Evolutionary conservation across 345 rosid species (phyloP), one percentile per base, ranked within the genome.

Genomic region (Carallia brachiata): DNA sequence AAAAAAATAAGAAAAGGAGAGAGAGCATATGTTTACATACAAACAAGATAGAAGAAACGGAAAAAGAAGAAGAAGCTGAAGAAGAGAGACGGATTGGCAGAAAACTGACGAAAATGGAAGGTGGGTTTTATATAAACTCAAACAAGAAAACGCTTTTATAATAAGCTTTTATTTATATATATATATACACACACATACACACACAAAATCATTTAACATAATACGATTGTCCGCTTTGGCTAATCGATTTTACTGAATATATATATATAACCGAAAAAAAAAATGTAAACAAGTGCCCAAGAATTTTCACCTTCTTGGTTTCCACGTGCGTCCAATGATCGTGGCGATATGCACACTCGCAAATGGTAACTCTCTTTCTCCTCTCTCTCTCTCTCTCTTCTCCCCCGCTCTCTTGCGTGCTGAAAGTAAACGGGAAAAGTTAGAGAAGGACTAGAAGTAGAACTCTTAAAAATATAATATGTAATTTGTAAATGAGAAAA

Each of bases 251-350:
- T n/a, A 47, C 18, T 55, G 59, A 23, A 23, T 23, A 23, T 23
- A 23, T 23, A 23, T 23, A 23, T 23, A 23, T n/a, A n/a, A n/a
- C n/a, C n/a, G n/a, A n/a, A n/a, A n/a, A n/a, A n/a, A n/a, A n/a
- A n/a, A n/a, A n/a, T 23, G 61, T 34, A 27, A 52, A 72, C 54
- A 63, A 74, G 76, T 6, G 17, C 7, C 10, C 7, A 75, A 68
- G 78, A 74, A 75, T 75, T 84, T 67, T n/a, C n/a, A 83, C 87
- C 90, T 70, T 82, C 84, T 65, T 85, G 80, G 78, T 63, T 78
- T 79, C 83, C 90, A 85, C 89, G 89, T 85, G 88, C 80, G 72
- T 70, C 84, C 82, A 81, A 69, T 71, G 88, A 85, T 82, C 79
- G 85, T 80, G 82, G 83, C 80, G 73, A 77, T 75, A 77, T 75